Evolutionary conservation across 2,329 filamentous ascomycete genomes (phyloP), one percentile per base, ranked within the genome.

Genomic region (Nothophoma quercina): DNA sequence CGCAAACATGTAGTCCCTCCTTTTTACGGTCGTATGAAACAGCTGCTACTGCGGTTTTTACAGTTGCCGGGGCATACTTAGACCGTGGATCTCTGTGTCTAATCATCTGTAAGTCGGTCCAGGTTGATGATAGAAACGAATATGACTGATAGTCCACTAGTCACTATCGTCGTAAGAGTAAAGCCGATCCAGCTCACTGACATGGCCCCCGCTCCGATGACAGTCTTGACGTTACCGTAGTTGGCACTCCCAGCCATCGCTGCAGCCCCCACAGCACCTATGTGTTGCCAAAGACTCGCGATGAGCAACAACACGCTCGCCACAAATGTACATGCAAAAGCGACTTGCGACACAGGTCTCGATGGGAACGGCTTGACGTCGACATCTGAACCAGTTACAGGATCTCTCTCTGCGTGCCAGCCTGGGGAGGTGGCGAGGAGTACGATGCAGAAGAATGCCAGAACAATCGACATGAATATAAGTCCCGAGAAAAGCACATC

Each of bases 381-480:
- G 66, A 90, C 86, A 65, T 96, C 91, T 38, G 88, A 91, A 39
- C 92, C 93, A 43, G 78, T 79, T 19, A 85, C 81, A 22, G 83
- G 86, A 75, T 95, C 89, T 60, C 87, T 84, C 76, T 96, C 91
- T 75, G 96, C 91, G 75, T 97, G 93, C 91, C 95, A 99, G 59
- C 93, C 93, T 1, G 95, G 95, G 78, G 98, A 99, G 23, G 95
- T 98, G 46, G 92, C 93, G 42, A 99, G 87, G 29, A 98, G 85
- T 56, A 98, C 84, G 72, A 98, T 90, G 75, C 91, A 96, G 75
- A 98, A 83, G 78, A 98, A 98, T 63, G 93, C 91, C 69, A 99
- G 91, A 73, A 99, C 90, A 71, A 98, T 93, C 69, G 93, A 93
- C 70, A 99, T 93, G 80, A 99, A 98, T 89, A 99, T 87, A n/a